These are phyloP conservation scores for Diaporthe vaccinii DNA, from an alignment of 2,329 filamentous ascomycete species.

Conservation along the genomic window DNA sequence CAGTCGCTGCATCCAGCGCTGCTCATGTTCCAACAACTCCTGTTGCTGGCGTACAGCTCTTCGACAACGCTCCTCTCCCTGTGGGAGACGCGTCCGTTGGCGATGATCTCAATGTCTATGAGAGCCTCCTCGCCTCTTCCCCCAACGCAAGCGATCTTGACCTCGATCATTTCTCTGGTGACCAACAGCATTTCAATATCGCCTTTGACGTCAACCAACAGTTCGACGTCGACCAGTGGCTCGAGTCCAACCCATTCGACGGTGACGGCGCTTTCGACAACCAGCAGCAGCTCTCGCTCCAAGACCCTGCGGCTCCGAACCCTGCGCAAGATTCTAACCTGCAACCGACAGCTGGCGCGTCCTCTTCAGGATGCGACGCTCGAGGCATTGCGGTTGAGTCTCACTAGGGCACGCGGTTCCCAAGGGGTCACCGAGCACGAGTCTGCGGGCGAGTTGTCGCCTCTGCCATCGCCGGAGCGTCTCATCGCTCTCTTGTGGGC, in stretches of 20 bases:
- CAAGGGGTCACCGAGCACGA: conserved; percentile 22
- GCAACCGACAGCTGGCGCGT: conserved; percentile 82
- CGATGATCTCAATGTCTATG: conserved; percentile 82
- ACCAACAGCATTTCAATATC: conserved; percentile 55
- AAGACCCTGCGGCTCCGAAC: conserved; percentile 72
- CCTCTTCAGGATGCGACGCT: conserved; percentile 80
- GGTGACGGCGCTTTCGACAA: conserved; percentile 64
- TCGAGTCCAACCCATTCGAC: conserved; percentile 57
- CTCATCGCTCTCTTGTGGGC: conserved; percentile 64
- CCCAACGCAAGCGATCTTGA: conserved; percentile 76
- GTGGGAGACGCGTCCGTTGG: conserved; percentile 74
- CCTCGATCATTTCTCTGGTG: conserved; percentile 76
- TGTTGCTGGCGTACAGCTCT: conserved; percentile 74
- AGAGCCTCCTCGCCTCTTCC: conserved; percentile 82
- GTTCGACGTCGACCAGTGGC: conserved; percentile 68
- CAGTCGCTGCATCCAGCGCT: conserved; percentile 56
- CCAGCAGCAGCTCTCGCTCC: conserved; percentile 60
- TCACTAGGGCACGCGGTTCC: conserved; percentile 39
- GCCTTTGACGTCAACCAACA: conserved; percentile 59
- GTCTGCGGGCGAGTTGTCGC: conserved; percentile 33
- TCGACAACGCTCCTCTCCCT: conserved; percentile 74
- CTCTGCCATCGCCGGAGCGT: conserved; percentile 52
- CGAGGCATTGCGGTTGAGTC: conserved; percentile 75
- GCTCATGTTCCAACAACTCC: conserved; percentile 66
- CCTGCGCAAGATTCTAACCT: conserved; percentile 76